These are phyloP conservation scores for Silene uniflora DNA, from an alignment of 148 eudicot genomes.

Conservation along the genomic window DNA sequence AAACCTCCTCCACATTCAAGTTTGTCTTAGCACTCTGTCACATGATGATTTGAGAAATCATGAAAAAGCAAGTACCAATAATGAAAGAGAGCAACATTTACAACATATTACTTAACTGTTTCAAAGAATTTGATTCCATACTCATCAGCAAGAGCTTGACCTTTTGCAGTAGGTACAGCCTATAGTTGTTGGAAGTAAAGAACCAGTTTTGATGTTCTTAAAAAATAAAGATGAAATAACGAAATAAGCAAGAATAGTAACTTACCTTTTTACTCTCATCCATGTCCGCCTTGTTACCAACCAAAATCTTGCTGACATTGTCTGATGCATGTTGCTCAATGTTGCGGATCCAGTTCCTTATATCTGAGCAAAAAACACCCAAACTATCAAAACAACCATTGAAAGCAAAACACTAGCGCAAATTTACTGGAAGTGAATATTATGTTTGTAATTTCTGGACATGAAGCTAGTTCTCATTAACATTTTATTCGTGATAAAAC, in stretches of 20 bases:
- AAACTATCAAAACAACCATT: conserved; percentile 1
- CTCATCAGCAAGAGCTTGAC: conserved; percentile 82
- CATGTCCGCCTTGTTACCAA: background rate
- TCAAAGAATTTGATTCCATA: conserved; percentile 74
- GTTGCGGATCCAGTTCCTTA: conserved; percentile 80
- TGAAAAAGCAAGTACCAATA: background rate
- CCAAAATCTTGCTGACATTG: conserved; percentile 32
- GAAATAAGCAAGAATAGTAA: background rate
- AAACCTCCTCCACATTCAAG: conserved; percentile 78
- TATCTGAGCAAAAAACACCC: conserved; percentile 36
- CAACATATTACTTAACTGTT: conserved; percentile 51
- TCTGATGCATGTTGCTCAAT: conserved; percentile 30
- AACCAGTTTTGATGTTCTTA: background rate
- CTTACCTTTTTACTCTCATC: conserved; percentile 56
- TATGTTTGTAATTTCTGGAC: background rate
- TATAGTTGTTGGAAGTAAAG: conserved; percentile 12
- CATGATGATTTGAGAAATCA: conserved; percentile 13
- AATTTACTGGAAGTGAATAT: background rate
- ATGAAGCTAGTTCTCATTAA: background rate
- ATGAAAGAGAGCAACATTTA: conserved; percentile 1
- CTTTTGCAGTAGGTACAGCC: conserved; percentile 72
- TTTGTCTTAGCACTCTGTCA: conserved; percentile 87
- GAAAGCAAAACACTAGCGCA: background rate
- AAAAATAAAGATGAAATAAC: background rate
- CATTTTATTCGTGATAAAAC: background rate